Base-by-base conservation (phyloP, 1,284 basidiomycete species). In the Cryptococcus amylolentus region DNA sequence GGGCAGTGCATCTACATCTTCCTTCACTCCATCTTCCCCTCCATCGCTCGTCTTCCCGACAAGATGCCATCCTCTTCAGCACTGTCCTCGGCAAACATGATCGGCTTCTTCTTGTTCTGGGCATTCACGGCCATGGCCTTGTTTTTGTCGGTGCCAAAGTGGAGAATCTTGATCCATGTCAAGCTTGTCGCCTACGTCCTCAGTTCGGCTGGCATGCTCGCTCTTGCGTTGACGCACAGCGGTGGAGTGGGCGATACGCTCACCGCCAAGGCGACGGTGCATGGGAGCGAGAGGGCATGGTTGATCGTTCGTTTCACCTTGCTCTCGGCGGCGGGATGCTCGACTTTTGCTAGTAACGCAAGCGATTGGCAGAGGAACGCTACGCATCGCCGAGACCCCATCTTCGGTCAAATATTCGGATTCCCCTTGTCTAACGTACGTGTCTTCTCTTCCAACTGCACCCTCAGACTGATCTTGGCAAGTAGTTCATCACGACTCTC, bases 61-160 rank as follows among this genome's bases (percentile, higher is more conserved):
- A 77, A 80, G 48, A 78, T 90, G 62, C 85, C 88, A 16, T 81
- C 76, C 16, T 84, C 84, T 10, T 84, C 87, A 46, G 86, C 88
- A 66, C 31, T 69, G 41, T 52, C 51, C 12, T 61, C 61, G 13
- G 62, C 62, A 35, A 45, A 66, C 18, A 71, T 71, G 63, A 38
- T 90, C 77, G 85, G 84, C 63, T 92, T 92, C 82, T 88, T 91
- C 80, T 75, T 92, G 56, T 92, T 91, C 79, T 89, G 87, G 84
- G 77, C 89, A 50, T 80, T 89, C 55, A 87, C 84, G 37, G 79
- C 89, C n/a, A 84, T 86, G 16, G 83, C 85, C 31, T 85, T 90
- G 55, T 88, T 84, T 84, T 84, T 88, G 60, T 86, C 86, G 12
- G 83, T 89, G 43, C 86, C 89, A 76, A 83, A 87, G 70, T 73